Base-by-base conservation (phyloP, 805 yeast genomes). In the Peterozyma toletana region DNA sequence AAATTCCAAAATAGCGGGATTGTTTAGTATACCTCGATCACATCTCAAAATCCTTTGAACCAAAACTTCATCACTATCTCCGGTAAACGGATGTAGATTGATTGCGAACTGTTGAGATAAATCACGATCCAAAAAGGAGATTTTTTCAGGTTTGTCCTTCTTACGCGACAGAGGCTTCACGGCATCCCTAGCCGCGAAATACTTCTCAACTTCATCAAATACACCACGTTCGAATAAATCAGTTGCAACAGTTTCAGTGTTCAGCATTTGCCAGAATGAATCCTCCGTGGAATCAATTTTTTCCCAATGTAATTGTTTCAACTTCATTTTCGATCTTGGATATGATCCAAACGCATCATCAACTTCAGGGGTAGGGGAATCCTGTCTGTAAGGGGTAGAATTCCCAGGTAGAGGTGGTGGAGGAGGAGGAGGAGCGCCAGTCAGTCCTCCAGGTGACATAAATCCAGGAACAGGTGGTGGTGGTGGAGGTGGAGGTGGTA, bases 231-330 rank as follows among this genome's bases (percentile, higher is more conserved):
- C 64, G 60, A 74, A 61, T 47, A 85, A 66, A 18, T 75, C 78
- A 36, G 62, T 66, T 2, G 73, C 77, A 39, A 77, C 61, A 1
- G 55, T 46, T 13, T 66, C 65, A 16, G 75, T 72, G 39, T 73
- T 68, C 0, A 62, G 71, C 21, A 76, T 73, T 16, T 79, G 75
- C 98, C 99, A 91, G 47, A 93, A 84, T 0, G 98, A 90, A 38
- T 82, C 77, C 42, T 82, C 85, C 16, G 93, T 83, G 47, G 80
- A 74, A 31, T 91, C 96, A 34, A 95, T 71, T 56, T 86, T 87
- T 53, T 91, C 96, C 98, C 98, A 95, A 60, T 93, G 99, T 69
- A 93, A 74, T 59, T 91, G 99, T 59, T 95, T 93, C 50, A 93
- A 73, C 58, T 84, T 86, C 47, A 78, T 72, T 55, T 77, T 80